Evolutionary conservation across 805 yeast species (phyloP).

Genomic region (Candida schatavii): DNA sequence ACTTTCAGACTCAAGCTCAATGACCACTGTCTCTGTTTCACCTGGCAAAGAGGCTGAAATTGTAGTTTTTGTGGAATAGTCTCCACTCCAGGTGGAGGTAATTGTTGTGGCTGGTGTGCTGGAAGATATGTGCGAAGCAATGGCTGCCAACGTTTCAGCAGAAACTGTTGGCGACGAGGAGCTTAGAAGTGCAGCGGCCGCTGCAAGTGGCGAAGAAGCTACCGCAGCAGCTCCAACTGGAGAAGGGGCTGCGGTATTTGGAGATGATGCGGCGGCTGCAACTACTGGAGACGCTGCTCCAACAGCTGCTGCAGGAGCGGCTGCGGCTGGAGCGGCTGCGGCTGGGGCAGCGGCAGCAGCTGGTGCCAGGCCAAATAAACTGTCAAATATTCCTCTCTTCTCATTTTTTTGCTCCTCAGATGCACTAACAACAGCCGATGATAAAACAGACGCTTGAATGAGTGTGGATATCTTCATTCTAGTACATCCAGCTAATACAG

Average conservation of each 20-base stretch:
- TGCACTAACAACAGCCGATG: constrained; percentile 4
- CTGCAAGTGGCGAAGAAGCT: constrained; percentile 11
- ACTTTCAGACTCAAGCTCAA: not conserved
- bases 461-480: constrained; percentile 7
- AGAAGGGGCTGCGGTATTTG: constrained; percentile 3
- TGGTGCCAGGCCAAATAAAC: not conserved
- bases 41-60: not conserved
- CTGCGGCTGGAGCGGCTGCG: constrained; percentile 3
- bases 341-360: not conserved
- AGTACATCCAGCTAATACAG: constrained; percentile 1
- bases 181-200: not conserved
- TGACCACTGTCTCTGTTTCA: not conserved
- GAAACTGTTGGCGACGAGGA: not conserved
- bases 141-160: not conserved
- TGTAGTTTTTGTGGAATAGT: not conserved
- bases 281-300: constrained; percentile 6
- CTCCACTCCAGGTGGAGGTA: not conserved
- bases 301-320: constrained; percentile 5
- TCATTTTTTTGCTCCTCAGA: constrained; percentile 1
- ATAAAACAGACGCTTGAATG: constrained; percentile 4
- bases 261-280: constrained; percentile 4
- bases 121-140: not conserved
- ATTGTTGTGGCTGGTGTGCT: not conserved
- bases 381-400: not conserved
- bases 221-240: constrained; percentile 9